Evolutionary conservation across 1,139 yeast genomes (phyloP).

Genomic region (Hansenula lynferdii): DNA sequence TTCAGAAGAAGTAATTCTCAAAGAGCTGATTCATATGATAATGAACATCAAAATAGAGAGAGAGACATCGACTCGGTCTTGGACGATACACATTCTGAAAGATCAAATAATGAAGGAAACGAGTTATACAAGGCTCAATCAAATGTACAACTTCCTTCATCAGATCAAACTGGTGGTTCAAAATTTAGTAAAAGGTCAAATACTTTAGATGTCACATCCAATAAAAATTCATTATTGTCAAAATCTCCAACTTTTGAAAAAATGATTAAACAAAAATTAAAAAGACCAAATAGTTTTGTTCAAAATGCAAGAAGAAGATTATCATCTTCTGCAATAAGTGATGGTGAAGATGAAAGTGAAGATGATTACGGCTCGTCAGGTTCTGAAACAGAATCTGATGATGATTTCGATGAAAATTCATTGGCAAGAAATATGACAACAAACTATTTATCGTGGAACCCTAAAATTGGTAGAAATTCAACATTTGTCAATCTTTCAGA

Average conservation of each 20-base stretch:
- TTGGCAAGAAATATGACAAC: constrained; percentile 39
- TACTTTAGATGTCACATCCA: constrained; percentile 38
- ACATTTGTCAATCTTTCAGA: constrained; percentile 79
- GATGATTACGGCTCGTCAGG: constrained; percentile 17
- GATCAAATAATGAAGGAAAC: background rate
- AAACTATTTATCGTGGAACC: constrained; percentile 81
- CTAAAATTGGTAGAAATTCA: constrained; percentile 91
- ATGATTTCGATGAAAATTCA: constrained; percentile 11
- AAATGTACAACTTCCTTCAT: constrained; percentile 31
- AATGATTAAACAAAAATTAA: constrained; percentile 29
- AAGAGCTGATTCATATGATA: constrained; percentile 3
- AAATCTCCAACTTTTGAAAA: constrained; percentile 43
- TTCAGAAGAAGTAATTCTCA: constrained; percentile 1
- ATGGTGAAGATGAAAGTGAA: too few relatives aligned
- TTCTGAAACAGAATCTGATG: constrained; percentile 22
- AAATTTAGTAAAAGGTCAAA: constrained; percentile 39
- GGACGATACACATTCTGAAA: background rate
- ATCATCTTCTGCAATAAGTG: constrained; percentile 17
- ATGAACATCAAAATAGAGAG: constrained; percentile 21
- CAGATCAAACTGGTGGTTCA: constrained; percentile 32
- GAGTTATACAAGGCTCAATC: constrained; percentile 30
- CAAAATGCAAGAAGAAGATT: constrained; percentile 19
- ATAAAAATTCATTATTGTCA: constrained; percentile 23
- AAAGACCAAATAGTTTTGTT: constrained; percentile 9
- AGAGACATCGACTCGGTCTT: constrained; percentile 11